Base-by-base conservation (phyloP, 2,329 filamentous ascomycete genomes). In the Aspergillus awamori region DNA sequence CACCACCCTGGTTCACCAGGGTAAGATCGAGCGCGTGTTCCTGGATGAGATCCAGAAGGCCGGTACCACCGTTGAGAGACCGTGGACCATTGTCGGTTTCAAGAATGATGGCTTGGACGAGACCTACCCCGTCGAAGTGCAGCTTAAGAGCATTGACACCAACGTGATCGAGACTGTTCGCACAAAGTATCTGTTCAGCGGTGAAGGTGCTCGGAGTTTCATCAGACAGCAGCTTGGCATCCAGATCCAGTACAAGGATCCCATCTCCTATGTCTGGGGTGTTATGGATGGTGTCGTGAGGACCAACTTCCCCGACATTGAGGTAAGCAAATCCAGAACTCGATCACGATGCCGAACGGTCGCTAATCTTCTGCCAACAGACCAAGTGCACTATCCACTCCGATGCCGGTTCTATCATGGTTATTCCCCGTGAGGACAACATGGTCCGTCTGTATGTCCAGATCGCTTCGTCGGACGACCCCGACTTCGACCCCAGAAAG, bases 111-210 rank as follows among this genome's bases (percentile, higher is more conserved):
- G 82, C 28, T 76, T 79, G 58, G 83, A 87, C 66, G 82, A 86
- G 67, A 85, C 87, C 24, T 96, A 95, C 72, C 93, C 93, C 0
- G 90, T 97, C 1, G 84, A 91, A 66, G 92, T 97, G 28, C 83
- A 87, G 61, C 79, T 97, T 52, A 86, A 89, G 71, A 90, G 93
- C 69, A 82, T 93, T 13, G 90, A 96, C 70, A 91, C 91, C 30
- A 86, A 86, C 22, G 79, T 82, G 8, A 82, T 82, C 39, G 90
- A 96, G 77, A 93, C 81, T 1, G 80, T 87, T 10, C 80, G 84
- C 59, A 77, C 86, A 43, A 88, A 87, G 75, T 88, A 87, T 63
- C 75, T 88, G 11, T 88, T 87, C 74, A 86, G 84, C 69, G 86
- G 84, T 39, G 86, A 88, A 73, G 86, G 86, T 49, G 85, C 86